phyloP scores from a whole-genome alignment of 306 rosid species.

The Vigna nakashimae region DNA sequence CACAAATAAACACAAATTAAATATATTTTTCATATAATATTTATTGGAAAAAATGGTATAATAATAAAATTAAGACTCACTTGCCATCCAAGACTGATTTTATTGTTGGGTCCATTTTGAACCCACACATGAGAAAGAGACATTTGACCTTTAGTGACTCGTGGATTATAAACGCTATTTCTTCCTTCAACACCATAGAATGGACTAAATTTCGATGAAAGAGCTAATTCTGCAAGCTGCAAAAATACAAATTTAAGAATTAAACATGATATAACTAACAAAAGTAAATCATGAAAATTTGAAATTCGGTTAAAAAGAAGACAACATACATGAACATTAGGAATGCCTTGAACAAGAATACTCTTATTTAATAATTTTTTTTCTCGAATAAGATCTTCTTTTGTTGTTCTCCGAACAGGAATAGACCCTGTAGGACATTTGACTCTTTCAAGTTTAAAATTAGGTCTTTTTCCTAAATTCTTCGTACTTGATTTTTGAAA shows the following conservation, averaged over 20 bases:
- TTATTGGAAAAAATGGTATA: too few relatives aligned
- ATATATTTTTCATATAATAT: background rate
- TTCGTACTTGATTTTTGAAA: background rate
- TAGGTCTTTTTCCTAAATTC: background rate
- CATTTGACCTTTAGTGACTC: background rate
- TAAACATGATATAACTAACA: background rate
- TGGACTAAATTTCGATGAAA: fast-evolving
- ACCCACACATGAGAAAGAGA: too few relatives aligned
- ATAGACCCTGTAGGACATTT: background rate
- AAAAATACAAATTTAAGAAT: background rate
- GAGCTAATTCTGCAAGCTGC: background rate
- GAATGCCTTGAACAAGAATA: background rate
- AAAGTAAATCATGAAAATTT: background rate
- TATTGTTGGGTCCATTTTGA: too few relatives aligned
- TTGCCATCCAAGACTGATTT: too few relatives aligned
- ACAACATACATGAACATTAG: background rate
- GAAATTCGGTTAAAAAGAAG: background rate
- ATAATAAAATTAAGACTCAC: too few relatives aligned
- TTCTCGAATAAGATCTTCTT: slow-evolving; percentile 14
- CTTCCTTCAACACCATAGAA: background rate
- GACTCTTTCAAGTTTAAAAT: background rate
- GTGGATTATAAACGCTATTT: background rate
- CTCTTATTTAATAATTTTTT: too few relatives aligned
- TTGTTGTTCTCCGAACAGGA: slow-evolving; percentile 34
- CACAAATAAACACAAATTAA: background rate